Percentiles rank a stretch among this genome's conserved stretches.
phyloP scores from a whole-genome alignment of 1,139 yeast genomes.

The Saccharomyces uvarum region DNA sequence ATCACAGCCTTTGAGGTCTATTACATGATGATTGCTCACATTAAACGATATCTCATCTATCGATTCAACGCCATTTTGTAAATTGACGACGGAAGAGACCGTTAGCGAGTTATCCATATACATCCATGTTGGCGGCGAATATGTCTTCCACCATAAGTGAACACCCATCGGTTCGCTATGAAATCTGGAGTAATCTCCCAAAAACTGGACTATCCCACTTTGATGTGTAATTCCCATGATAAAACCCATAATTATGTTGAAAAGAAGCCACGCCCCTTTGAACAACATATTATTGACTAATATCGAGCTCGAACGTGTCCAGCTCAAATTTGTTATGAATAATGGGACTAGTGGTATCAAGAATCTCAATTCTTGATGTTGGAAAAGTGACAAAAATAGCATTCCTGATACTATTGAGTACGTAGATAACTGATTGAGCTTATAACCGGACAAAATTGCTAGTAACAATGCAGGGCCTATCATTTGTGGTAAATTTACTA shows the following conservation, averaged over 20 bases:
- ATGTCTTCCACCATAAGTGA: constrained; percentile 88
- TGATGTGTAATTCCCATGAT: constrained; percentile 82
- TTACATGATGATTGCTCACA: constrained; percentile 24
- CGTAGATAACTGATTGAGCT: constrained; percentile 37
- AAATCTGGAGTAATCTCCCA: constrained; percentile 32
- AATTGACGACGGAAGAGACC: constrained; percentile 24
- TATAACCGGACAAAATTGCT: constrained; percentile 16
- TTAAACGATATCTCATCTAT: constrained; percentile 16
- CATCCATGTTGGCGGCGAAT: constrained; percentile 88
- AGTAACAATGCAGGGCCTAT: constrained; percentile 67
- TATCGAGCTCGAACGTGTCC: background rate
- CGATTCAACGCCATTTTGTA: constrained; percentile 16
- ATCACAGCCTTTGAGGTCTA: constrained; percentile 36
- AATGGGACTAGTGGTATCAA: constrained; percentile 72
- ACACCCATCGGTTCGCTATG: constrained; percentile 27
- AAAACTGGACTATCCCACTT: constrained; percentile 75
- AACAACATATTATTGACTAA: constrained; percentile 14
- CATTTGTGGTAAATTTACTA: constrained; percentile 70
- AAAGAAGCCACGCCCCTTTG: constrained; percentile 48
- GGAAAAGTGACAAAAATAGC: constrained; percentile 54
- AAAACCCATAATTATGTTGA: constrained; percentile 52
- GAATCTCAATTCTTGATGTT: constrained; percentile 90
- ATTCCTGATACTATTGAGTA: constrained; percentile 59
- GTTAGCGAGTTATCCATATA: constrained; percentile 39
- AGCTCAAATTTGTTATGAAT: constrained; percentile 36